A percentile compares a stretch with the other conserved stretches of the same genome.
These are phyloP conservation scores for Collybiopsis confluens DNA, from an alignment of 768 basidiomycete species.

Conservation along the genomic window DNA sequence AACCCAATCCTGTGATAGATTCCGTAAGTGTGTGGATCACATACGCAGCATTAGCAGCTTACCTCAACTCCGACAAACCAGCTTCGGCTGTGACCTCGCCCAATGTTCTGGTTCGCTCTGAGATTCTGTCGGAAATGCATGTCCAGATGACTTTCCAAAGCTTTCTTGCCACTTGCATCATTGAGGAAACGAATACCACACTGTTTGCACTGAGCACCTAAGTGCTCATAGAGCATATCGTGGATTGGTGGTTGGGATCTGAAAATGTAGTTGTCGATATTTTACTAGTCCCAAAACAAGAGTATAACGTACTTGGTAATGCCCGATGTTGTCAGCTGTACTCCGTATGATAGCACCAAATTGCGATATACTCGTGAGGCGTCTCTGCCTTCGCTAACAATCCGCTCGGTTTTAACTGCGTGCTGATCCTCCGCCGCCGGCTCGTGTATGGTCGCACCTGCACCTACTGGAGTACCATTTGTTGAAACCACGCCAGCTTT, in stretches of 20 bases:
- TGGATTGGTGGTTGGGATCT: slow-evolving; percentile 60
- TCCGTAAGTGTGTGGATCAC: neutral
- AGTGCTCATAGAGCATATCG: slow-evolving; percentile 67
- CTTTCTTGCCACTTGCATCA: slow-evolving; percentile 63
- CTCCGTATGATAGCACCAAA: slow-evolving; percentile 51
- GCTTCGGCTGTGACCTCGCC: slow-evolving; percentile 82
- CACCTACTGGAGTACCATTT: slow-evolving; percentile 46
- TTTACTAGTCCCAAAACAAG: neutral
- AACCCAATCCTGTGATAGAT: slow-evolving; percentile 75
- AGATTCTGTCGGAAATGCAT: slow-evolving; percentile 95
- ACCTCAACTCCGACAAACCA: slow-evolving; percentile 88
- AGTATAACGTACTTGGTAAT: slow-evolving; percentile 56
- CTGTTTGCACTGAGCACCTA: slow-evolving; percentile 86
- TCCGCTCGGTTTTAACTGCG: slow-evolving; percentile 23
- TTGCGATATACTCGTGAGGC: slow-evolving; percentile 55
- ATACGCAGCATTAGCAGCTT: slow-evolving; percentile 23
- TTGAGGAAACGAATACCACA: slow-evolving; percentile 88
- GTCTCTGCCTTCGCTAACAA: slow-evolving; percentile 39
- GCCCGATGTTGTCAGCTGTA: slow-evolving; percentile 64
- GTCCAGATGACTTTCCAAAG: slow-evolving; percentile 86
- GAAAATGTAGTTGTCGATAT: slow-evolving; percentile 6
- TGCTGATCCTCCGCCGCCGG: slow-evolving; percentile 25
- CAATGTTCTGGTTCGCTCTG: slow-evolving; percentile 71
- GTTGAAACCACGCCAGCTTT: slow-evolving; percentile 76
- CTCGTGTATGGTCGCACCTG: slow-evolving; percentile 38